Base-by-base conservation (phyloP, 257 asterid genomes). In the Ligustrum vulgare region DNA sequence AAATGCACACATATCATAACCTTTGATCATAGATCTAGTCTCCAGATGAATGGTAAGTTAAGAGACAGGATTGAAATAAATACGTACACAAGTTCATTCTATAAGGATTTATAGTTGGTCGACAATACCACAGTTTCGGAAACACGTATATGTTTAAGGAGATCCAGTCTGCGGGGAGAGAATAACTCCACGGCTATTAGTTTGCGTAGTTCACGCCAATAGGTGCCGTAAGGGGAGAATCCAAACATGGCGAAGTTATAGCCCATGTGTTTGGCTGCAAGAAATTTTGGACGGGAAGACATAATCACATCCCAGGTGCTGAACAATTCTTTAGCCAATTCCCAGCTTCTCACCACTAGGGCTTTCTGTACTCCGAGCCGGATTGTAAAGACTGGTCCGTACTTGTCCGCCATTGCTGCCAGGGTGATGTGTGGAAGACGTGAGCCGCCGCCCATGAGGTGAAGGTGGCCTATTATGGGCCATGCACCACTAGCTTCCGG, bases 381-480 rank as follows among this genome's bases (percentile, higher is more conserved):
- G 35, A 80, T 32, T 25, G 63, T 80, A 77, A 80, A 80, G 12
- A 75, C 33, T 0, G 83, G 69, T 4, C 83, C 80, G 3, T 67
- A 71, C 25, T 71, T 75, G 15, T 80, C 80, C 0, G 83, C 80
- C 56, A 80, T 34, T 25, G 32, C 18, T 1, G 74, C 71, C 8
- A 80, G 23, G 12, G 31, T 67, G 20, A 37, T 56, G 60, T 75
- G 58, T 36, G 80, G 66, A 60, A 60, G 66, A 6, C 7, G 5
- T 10, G 66, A 60, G 66, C 66, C 32, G 16, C 66, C 34, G 1
- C 34, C 18, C 9, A 60, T 2, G 34, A 60, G 66, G 66, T 60
- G 66, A 18, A 60, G 66, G 18, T 79, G 82, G 18, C 79, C 82
- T 33, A 79, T 74, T 6, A 79, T 60, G 0, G 82, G 82, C 79